A percentile compares a stretch with the other conserved stretches of the same genome.
Evolutionary conservation across 1,284 basidiomycete species (phyloP).

Genomic region (Acaromyces ingoldii): DNA sequence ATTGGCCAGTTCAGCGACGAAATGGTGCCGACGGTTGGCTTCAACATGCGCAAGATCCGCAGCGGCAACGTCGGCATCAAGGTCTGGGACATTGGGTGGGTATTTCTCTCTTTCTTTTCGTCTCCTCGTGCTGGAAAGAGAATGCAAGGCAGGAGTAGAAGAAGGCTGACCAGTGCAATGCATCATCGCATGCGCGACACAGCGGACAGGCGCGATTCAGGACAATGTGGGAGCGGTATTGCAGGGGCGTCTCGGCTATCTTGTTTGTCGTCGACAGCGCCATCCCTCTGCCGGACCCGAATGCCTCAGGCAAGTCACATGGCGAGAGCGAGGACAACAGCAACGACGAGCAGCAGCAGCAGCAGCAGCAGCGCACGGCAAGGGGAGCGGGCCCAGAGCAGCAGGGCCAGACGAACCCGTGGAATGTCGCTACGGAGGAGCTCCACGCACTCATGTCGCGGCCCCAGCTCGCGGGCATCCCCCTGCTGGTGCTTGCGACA

Average conservation of each 20-base stretch:
- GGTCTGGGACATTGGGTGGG: slow-evolving; percentile 83
- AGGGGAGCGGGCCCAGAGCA: background rate
- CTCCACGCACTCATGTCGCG: slow-evolving; percentile 78
- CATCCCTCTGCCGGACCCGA: slow-evolving; percentile 9
- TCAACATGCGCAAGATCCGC: slow-evolving; percentile 67
- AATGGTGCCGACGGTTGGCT: slow-evolving; percentile 78
- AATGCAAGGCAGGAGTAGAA: no score
- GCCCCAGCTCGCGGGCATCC: slow-evolving; percentile 69
- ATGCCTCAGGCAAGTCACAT: no score
- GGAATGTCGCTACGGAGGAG: slow-evolving; percentile 72
- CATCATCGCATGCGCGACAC: no score
- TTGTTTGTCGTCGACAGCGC: slow-evolving; percentile 61
- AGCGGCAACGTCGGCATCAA: slow-evolving; percentile 87
- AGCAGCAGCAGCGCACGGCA: background rate
- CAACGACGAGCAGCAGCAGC: slow-evolving; percentile 10
- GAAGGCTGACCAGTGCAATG: no score
- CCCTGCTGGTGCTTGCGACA: slow-evolving; percentile 88
- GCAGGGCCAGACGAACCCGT: slow-evolving; percentile 9
- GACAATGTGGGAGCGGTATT: slow-evolving; percentile 83
- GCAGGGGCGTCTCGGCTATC: slow-evolving; percentile 86
- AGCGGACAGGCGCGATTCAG: slow-evolving; percentile 87
- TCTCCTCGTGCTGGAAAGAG: background rate
- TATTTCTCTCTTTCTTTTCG: slow-evolving; percentile 9
- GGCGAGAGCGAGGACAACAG: slow-evolving; percentile 1
- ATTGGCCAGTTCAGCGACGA: slow-evolving; percentile 78